Evolutionary conservation across 345 rosid species (phyloP).

Genomic region (Eutrema heterophyllum): DNA sequence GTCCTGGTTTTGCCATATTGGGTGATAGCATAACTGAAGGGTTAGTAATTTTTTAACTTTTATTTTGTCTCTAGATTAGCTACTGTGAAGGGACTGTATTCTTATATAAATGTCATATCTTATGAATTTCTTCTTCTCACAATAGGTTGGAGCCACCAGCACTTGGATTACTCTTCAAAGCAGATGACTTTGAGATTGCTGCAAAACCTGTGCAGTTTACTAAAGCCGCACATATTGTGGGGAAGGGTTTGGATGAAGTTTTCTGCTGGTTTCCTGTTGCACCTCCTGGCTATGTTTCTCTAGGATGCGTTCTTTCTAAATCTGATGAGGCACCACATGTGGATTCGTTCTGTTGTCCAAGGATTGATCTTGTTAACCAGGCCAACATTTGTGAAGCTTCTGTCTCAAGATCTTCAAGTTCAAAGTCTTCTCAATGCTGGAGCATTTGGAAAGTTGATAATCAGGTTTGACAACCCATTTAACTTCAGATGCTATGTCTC

Average conservation of each 20-base stretch:
- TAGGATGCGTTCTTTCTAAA: constrained; percentile 85
- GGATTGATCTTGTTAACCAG: constrained; percentile 90
- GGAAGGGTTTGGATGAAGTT: constrained; percentile 86
- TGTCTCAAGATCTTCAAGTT: constrained; percentile 68
- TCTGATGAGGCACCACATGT: constrained; percentile 61
- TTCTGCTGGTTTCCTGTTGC: constrained; percentile 98
- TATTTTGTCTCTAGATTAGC: background rate
- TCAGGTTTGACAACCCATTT: constrained; percentile 57
- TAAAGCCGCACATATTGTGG: constrained; percentile 74
- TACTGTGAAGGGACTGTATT: background rate
- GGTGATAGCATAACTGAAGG: constrained; percentile 98
- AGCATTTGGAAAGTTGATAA: constrained; percentile 98
- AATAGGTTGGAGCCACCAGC: constrained; percentile 89
- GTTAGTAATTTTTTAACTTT: constrained; percentile 37
- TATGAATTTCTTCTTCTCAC: constrained; percentile 29
- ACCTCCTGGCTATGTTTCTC: constrained; percentile 89
- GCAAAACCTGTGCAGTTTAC: constrained; percentile 88
- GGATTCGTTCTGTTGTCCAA: constrained; percentile 80
- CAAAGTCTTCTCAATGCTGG: constrained; percentile 84
- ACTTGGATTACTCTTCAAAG: constrained; percentile 73
- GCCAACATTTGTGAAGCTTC: constrained; percentile 72
- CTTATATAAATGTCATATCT: constrained; percentile 11
- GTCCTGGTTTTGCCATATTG: constrained; percentile 65
- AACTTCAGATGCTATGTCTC: constrained; percentile 5
- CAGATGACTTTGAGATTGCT: constrained; percentile 69